phyloP scores from a whole-genome alignment of 1,284 basidiomycete genomes.

The Sporisorium iseilematis-ciliati region DNA sequence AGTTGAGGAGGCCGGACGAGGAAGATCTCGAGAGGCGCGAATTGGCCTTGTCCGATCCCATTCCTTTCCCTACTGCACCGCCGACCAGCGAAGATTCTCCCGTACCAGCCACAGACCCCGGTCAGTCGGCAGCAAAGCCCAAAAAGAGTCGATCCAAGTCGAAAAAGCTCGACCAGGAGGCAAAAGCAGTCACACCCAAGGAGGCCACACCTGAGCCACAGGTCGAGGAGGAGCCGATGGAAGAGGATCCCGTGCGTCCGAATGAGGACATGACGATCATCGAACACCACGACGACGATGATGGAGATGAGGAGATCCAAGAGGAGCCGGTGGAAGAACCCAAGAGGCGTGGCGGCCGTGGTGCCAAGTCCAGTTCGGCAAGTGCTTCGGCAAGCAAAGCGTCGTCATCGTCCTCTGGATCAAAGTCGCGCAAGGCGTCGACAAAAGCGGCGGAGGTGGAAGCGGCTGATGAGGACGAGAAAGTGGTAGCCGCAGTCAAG shows the following conservation, averaged over 20 bases:
- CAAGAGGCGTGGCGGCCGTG: conserved; percentile 20
- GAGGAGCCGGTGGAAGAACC: conserved; percentile 29
- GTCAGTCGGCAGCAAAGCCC: conserved; percentile 11
- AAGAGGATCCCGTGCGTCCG: conserved; percentile 12
- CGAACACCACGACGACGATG: conserved; percentile 21
- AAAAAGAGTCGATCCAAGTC: conserved; percentile 42
- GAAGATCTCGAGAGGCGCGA: conserved; percentile 34
- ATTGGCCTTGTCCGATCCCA: conserved; percentile 33
- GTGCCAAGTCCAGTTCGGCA: conserved; percentile 17
- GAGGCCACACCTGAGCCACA: conserved; percentile 12
- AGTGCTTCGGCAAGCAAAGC: conserved; percentile 10
- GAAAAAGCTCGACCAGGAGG: conserved; percentile 37
- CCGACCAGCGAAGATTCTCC: conserved; percentile 8
- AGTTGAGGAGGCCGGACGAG: conserved; percentile 31
- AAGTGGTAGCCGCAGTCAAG: not conserved
- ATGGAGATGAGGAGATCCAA: conserved; percentile 9
- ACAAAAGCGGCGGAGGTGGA: conserved; percentile 4
- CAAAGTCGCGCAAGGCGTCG: conserved; percentile 25
- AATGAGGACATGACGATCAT: conserved; percentile 28
- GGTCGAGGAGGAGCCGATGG: conserved; percentile 6
- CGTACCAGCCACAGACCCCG: conserved; percentile 23
- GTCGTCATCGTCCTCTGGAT: conserved; percentile 9
- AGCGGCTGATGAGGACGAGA: conserved; percentile 1
- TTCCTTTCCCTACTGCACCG: conserved; percentile 22
- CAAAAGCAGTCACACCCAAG: not conserved